Evolutionary conservation across 306 rosid genomes (phyloP), one percentile per base, ranked within the genome.

Genomic region (Cajanus cajan): DNA sequence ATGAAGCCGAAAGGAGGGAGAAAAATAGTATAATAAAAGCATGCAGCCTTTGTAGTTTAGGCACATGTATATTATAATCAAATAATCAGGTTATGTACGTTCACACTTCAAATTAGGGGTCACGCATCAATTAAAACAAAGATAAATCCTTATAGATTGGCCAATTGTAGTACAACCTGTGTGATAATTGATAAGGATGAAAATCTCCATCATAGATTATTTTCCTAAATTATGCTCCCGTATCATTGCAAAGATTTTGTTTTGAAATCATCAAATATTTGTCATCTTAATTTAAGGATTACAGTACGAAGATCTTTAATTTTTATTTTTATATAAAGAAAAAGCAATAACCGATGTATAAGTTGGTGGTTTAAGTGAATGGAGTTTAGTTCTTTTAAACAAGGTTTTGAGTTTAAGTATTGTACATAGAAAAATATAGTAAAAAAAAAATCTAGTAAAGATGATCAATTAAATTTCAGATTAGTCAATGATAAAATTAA

Each of bases 1-100:
- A 54, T 76, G 77, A 68, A 44, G 82, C 83, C 85, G 81, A 81
- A 85, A 85, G 78, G 31, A 63, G 54, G 54, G 7, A 40, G 41
- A 13, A 43, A 66, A 68, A 55, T 16, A 78, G 45, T 73, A 73
- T 50, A 5, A 63, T 63, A 74, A 72, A 65, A 47, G 57, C 22
- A n/a, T 40, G 43, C 7, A 43, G 45, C 33, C 45, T 57, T 55
- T 62, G 8, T 28, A 39, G 72, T 41, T 71, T 8, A 45, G 15
- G 41, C 62, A 61, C 52, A 57, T 13, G 14, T 4, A 45, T 79
- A 58, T 69, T 68, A 8, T 63, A 73, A 44, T 45, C 41, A 11
- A 15, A 9, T n/a, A n/a, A n/a, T n/a, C n/a, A n/a, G n/a, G n/a
- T n/a, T n/a, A n/a, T n/a, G n/a, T 14, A 19, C 25, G 80, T 73